These are phyloP conservation scores for Amyloporia xantha DNA, from an alignment of 768 basidiomycete genomes.

Conservation along the genomic window DNA sequence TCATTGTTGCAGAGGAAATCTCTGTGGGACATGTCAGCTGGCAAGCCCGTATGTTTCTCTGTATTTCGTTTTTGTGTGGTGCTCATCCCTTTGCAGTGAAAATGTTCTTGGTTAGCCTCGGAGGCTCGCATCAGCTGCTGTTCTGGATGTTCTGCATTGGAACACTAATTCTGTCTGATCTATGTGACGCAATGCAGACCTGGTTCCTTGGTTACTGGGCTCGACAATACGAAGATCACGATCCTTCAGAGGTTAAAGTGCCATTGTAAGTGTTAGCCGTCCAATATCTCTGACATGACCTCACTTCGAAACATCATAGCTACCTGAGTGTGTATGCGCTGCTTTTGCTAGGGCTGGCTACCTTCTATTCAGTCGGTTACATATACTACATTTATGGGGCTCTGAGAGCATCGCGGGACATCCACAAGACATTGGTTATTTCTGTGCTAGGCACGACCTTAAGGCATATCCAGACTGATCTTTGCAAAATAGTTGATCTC, in stretches of 20 bases:
- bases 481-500: neutral
- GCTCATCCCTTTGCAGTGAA: slow-evolving; percentile 17
- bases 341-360: slow-evolving; percentile 13
- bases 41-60: slow-evolving; percentile 15
- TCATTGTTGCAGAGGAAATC: slow-evolving; percentile 32
- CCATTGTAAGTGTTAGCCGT: slow-evolving; percentile 19
- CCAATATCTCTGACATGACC: neutral
- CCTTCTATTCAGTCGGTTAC: slow-evolving; percentile 16
- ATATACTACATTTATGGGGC: slow-evolving; percentile 23
- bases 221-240: slow-evolving; percentile 24
- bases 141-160: slow-evolving; percentile 25
- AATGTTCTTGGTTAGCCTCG: slow-evolving; percentile 25
- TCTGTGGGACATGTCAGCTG: slow-evolving; percentile 30
- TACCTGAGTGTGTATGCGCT: slow-evolving; percentile 23
- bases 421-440: slow-evolving; percentile 25
- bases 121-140: slow-evolving; percentile 14
- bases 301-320: slow-evolving; percentile 8
- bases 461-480: slow-evolving; percentile 10
- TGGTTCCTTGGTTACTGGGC: slow-evolving; percentile 34
- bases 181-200: slow-evolving; percentile 19
- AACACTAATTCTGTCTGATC: slow-evolving; percentile 10
- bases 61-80: neutral
- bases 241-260: slow-evolving; percentile 25
- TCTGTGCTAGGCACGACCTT: slow-evolving; percentile 27
- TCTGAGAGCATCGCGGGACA: slow-evolving; percentile 25